These are phyloP conservation scores for Zymoseptoria tritici DNA, from an alignment of 2,329 filamentous ascomycete species.

Conservation along the genomic window DNA sequence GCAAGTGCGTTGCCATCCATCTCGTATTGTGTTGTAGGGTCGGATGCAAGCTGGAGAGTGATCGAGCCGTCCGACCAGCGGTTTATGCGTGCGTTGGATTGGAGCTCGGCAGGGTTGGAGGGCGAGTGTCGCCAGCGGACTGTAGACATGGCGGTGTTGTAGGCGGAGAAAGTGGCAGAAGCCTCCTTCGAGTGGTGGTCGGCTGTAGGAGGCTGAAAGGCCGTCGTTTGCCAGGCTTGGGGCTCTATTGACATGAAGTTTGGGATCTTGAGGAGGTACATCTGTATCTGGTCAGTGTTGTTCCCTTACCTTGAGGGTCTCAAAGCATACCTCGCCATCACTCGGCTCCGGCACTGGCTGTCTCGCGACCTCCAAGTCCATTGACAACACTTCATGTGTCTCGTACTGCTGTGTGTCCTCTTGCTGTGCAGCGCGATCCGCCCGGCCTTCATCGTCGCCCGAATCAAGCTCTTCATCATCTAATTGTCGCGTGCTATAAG, in stretches of 20 bases:
- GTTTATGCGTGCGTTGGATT: constrained; percentile 68
- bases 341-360: constrained; percentile 64
- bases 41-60: constrained; percentile 65
- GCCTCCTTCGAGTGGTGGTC: constrained; percentile 46
- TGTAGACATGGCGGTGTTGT: constrained; percentile 58
- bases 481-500: constrained; percentile 28
- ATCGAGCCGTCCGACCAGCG: constrained; percentile 74
- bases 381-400: constrained; percentile 44
- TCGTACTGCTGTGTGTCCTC: constrained; percentile 40
- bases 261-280: constrained; percentile 64
- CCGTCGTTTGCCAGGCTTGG: constrained; percentile 57
- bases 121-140: constrained; percentile 63
- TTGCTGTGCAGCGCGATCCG: constrained; percentile 51
- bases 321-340: constrained; percentile 54
- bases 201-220: constrained; percentile 57
- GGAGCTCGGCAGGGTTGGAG: constrained; percentile 55
- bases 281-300: constrained; percentile 35
- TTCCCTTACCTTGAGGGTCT: no score
- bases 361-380: constrained; percentile 58
- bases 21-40: constrained; percentile 63
- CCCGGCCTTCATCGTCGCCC: constrained; percentile 54
- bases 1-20: constrained; percentile 63
- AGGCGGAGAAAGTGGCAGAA: constrained; percentile 49
- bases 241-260: constrained; percentile 65
- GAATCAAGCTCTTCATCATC: constrained; percentile 58